These are phyloP conservation scores for Pulveroboletus sp. DNA, from an alignment of 768 basidiomycete genomes.

Conservation along the genomic window DNA sequence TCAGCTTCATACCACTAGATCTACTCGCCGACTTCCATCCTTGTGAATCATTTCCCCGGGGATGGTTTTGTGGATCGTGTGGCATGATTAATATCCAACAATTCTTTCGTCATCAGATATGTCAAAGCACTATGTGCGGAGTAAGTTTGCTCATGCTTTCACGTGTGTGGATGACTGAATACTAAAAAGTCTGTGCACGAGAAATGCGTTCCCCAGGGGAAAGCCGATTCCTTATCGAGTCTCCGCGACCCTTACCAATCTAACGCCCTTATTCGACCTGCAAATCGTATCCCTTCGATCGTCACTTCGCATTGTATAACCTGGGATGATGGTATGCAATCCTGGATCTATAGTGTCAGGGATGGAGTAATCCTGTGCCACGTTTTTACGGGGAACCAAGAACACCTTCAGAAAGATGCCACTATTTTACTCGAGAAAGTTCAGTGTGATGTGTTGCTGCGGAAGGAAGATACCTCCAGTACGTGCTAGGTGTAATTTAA, in stretches of 20 bases:
- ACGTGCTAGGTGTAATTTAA: constrained; percentile 2
- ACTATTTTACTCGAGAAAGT: constrained; percentile 35
- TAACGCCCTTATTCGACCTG: constrained; percentile 15
- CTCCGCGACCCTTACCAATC: constrained; percentile 21
- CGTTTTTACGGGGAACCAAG: constrained; percentile 46
- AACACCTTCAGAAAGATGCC: constrained; percentile 37
- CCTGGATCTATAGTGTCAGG: constrained; percentile 21
- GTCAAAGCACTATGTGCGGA: constrained; percentile 38
- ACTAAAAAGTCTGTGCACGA: constrained; percentile 7
- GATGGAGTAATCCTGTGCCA: constrained; percentile 33
- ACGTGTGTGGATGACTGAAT: constrained; percentile 8
- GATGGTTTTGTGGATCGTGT: constrained; percentile 47
- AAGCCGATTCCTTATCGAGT: constrained; percentile 15
- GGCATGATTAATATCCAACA: constrained; percentile 46
- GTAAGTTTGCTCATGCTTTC: constrained; percentile 22
- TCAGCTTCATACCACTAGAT: constrained; percentile 29
- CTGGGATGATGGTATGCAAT: constrained; percentile 32
- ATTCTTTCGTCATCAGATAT: constrained; percentile 44
- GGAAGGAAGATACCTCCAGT: constrained; percentile 20
- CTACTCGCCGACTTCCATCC: constrained; percentile 28
- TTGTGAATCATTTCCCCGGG: constrained; percentile 35
- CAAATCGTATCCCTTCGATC: constrained; percentile 12
- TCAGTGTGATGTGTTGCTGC: constrained; percentile 32
- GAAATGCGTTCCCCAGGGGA: constrained; percentile 9
- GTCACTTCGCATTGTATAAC: constrained; percentile 6